Base-by-base conservation (phyloP, 371 early-diverging fungal species). In the Circinella minor region DNA sequence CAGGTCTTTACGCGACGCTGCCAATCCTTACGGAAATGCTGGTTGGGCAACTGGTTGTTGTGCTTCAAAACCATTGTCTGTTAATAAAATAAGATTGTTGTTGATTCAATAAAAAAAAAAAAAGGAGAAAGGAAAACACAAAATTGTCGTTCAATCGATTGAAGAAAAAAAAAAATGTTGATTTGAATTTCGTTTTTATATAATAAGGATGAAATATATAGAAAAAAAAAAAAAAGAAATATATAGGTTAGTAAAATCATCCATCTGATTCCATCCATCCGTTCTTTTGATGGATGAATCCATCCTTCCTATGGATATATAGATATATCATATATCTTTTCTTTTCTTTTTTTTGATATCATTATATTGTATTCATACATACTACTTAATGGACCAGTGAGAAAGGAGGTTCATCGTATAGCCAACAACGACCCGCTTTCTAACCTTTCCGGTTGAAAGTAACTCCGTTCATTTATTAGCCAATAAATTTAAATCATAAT, bases 1-100 rank as follows among this genome's bases (percentile, higher is more conserved):
- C 99, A 99, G 77, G 98, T 98, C 92, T 95, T 96, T 73, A 99
- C 98, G 78, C 95, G 96, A 72, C 88, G 84, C 83, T 97, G 93
- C 96, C 99, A 98, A 88, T 98, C 95, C 94, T 99, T 99, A 86
- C 95, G 98, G 93, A 99, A 97, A 84, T 99, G 99, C 83, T 86
- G 90, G 89, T 97, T 98, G 88, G 98, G 99, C 88, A 99, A 88
- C 82, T 92, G 92, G 89, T 99, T 98, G 94, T 99, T 99, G 92
- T 98, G 99, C 91, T 93, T 95, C 94, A 96, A 90, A 71, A 81
- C 82, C 82, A 82, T 82, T 68, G 71, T 78, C 80, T 82, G 36
- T 65, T 39, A 49, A 51, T 17, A 17, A 48, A 36, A 10, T n/a
- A 13, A 65, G 27, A 17, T 27, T 36, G 54, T 49, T 39, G 43